Percentiles rank a stretch among this genome's conserved stretches.
phyloP scores from a whole-genome alignment of 805 yeast species.

The Saccharomycopsis sp. region DNA sequence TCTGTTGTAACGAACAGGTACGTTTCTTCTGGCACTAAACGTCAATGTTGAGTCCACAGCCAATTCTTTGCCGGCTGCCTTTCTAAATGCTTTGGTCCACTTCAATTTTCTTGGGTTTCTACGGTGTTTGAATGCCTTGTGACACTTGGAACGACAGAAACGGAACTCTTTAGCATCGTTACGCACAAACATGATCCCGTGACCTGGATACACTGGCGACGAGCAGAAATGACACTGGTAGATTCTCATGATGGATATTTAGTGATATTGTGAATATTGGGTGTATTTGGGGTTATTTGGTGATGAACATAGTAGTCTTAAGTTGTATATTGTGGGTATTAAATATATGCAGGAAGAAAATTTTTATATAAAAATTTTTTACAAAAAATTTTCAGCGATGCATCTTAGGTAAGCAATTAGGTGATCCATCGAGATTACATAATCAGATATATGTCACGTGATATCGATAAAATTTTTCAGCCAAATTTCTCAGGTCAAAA shows the following conservation, averaged over 20 bases:
- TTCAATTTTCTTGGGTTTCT: conserved; percentile 96
- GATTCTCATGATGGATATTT: conserved; percentile 56
- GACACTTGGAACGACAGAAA: conserved; percentile 97
- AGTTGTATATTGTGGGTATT: too few species aligned
- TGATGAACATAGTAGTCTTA: too few species aligned
- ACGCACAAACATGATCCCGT: conserved; percentile 96
- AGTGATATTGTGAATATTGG: not conserved
- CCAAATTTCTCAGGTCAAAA: not conserved
- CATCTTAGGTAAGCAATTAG: too few species aligned
- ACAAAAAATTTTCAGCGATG: not conserved
- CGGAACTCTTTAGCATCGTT: conserved; percentile 97
- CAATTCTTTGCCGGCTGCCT: conserved; percentile 97
- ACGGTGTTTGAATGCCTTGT: conserved; percentile 94
- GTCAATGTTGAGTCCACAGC: conserved; percentile 96
- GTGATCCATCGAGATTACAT: too few species aligned
- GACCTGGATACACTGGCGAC: conserved; percentile 90
- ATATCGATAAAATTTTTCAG: not conserved
- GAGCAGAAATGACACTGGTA: conserved; percentile 95
- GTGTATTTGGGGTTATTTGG: not conserved
- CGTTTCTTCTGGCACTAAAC: conserved; percentile 95
- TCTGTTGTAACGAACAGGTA: conserved; percentile 96
- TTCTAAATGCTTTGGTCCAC: conserved; percentile 99
- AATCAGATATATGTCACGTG: too few species aligned
- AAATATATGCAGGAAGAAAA: too few species aligned
- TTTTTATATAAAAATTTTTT: too few species aligned